A percentile compares a stretch with the other conserved stretches of the same genome.
Conservation (phyloP, 129 eudicot genomes). For the Pulicaria dysenterica region DNA sequence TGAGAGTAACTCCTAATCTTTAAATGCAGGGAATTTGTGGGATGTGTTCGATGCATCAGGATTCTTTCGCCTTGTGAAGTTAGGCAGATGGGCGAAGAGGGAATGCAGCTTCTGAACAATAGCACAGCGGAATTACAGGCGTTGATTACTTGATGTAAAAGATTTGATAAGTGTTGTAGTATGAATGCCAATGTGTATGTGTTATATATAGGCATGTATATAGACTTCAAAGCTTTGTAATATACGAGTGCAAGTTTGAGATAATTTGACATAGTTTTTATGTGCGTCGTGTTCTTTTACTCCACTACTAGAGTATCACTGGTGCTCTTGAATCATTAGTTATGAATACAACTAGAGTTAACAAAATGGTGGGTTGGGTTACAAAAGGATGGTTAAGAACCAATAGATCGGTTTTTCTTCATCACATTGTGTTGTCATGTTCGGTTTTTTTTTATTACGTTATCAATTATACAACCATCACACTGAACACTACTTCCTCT, state of each 20-base stretch:
- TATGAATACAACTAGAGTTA: no score
- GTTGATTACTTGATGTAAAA: slow-evolving; percentile 20
- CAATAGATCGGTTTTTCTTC: no score
- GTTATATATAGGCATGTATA: slow-evolving; percentile 7
- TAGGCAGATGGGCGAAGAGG: slow-evolving; percentile 90
- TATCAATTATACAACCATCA: no score
- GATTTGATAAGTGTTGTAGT: no score
- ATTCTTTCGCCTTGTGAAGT: slow-evolving; percentile 88
- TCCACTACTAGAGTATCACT: no score
- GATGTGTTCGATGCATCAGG: slow-evolving; percentile 81
- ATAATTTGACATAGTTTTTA: neutral
- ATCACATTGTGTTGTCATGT: no score
- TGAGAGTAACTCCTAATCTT: neutral
- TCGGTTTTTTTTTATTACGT: no score
- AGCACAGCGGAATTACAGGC: slow-evolving; percentile 44
- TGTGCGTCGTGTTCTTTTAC: no score
- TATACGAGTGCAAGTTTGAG: slow-evolving; percentile 8
- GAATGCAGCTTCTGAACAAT: slow-evolving; percentile 73
- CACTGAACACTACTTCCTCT: no score
- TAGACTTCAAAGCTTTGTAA: slow-evolving; percentile 30
- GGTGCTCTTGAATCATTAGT: no score
- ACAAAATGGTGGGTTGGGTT: no score
- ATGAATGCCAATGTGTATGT: slow-evolving; percentile 10
- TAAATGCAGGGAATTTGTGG: slow-evolving; percentile 73
- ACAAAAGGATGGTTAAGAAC: no score